Conservation (phyloP, 305 asterid species). For the Fraxinus latifolia region DNA sequence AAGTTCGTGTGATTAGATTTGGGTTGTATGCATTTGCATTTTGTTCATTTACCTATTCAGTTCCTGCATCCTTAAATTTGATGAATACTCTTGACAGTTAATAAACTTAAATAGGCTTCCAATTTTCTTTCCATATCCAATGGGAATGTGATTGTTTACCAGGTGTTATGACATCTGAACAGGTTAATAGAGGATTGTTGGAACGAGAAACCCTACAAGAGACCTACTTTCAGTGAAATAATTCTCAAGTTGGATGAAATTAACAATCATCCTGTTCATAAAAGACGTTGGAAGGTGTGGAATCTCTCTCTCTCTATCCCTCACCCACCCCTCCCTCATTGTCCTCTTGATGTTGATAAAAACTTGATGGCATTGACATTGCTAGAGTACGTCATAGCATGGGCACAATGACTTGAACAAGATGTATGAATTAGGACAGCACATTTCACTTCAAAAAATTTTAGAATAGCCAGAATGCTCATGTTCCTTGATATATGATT, state of each 20-base stretch:
- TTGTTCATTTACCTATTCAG: background rate
- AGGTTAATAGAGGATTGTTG: constrained; percentile 74
- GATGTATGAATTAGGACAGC: background rate
- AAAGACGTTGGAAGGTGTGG: constrained; percentile 67
- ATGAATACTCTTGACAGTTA: background rate
- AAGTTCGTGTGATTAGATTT: background rate
- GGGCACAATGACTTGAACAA: background rate
- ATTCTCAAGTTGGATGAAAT: constrained; percentile 55
- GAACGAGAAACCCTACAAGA: constrained; percentile 49
- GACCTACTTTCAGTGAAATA: constrained; percentile 62
- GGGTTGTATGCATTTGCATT: background rate
- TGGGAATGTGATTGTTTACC: constrained; percentile 13
- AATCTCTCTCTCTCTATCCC: constrained; percentile 6
- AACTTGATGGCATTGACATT: background rate
- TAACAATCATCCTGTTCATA: constrained; percentile 35
- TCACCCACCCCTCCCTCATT: background rate
- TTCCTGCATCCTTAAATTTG: constrained; percentile 1
- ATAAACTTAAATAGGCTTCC: background rate
- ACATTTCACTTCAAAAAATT: background rate
- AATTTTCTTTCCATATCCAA: constrained; percentile 3
- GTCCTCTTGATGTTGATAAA: background rate
- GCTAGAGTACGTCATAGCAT: background rate
- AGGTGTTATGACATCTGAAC: constrained; percentile 28
- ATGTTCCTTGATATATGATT: background rate
- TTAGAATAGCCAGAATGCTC: constrained; percentile 1